A percentile compares a stretch with the other conserved stretches of the same genome.
Conservation (phyloP, 805 yeast species). For the Candida pseudoglaebosa region DNA sequence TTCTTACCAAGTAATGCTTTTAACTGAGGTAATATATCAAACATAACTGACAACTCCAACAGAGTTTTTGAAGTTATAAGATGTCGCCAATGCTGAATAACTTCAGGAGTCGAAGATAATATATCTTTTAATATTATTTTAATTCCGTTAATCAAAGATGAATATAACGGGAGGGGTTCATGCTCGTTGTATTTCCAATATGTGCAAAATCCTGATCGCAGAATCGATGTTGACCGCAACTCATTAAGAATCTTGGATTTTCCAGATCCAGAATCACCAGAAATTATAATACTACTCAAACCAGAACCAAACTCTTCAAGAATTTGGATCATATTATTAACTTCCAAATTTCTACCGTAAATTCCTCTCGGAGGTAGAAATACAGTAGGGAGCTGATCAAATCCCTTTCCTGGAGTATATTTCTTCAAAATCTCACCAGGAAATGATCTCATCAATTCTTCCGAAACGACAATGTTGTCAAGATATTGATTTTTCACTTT, state of each 20-base stretch:
- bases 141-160: conserved; percentile 34
- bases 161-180: conserved; percentile 21
- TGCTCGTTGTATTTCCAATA: conserved; percentile 28
- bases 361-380: conserved; percentile 3
- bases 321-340: conserved; percentile 6
- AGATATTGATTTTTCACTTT: conserved; percentile 18
- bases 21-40: conserved; percentile 43
- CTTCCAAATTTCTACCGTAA: conserved; percentile 13
- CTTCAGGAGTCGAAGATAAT: conserved; percentile 31
- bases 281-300: conserved; percentile 24
- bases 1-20: conserved; percentile 39
- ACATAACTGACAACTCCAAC: conserved; percentile 39
- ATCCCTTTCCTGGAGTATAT: neutral
- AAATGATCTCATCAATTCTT: neutral
- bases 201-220: conserved; percentile 25
- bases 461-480: conserved; percentile 5
- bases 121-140: conserved; percentile 39
- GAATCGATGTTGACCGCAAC: conserved; percentile 29
- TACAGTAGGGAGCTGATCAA: neutral
- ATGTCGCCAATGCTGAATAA: conserved; percentile 38
- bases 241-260: conserved; percentile 41
- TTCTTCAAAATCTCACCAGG: neutral
- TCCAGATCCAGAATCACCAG: conserved; percentile 46
- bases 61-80: conserved; percentile 33
- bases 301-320: conserved; percentile 11